Conservation (phyloP, 306 rosid genomes). For the Acacia melanoxylon region DNA sequence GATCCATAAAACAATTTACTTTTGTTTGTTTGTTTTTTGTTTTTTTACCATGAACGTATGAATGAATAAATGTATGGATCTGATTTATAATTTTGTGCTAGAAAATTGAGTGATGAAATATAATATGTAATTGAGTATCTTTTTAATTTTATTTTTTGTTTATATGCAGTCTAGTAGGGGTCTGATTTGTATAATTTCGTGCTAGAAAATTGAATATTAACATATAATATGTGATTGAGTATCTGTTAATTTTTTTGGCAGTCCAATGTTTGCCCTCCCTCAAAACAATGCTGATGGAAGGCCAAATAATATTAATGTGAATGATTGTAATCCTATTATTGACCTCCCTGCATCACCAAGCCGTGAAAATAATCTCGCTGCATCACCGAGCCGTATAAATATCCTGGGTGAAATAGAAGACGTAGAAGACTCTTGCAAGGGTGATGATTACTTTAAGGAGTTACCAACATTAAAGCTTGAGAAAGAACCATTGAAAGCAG, state of each 20-base stretch:
- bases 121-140: background rate
- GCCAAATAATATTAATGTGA: conserved; percentile 10
- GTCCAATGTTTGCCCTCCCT: conserved; percentile 49
- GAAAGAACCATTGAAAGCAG: background rate
- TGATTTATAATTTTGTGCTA: background rate
- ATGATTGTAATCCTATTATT: conserved; percentile 50
- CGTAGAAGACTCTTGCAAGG: conserved; percentile 36
- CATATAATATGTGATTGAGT: background rate
- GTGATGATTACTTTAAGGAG: conserved; percentile 24
- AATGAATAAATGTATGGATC: no score
- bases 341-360: conserved; percentile 54
- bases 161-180: conserved; percentile 31
- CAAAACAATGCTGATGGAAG: conserved; percentile 9
- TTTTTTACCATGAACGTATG: no score
- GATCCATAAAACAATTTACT: background rate
- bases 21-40: no score
- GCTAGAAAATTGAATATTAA: background rate
- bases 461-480: conserved; percentile 25
- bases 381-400: conserved; percentile 37
- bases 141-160: background rate
- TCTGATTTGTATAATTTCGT: background rate
- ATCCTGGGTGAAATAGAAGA: background rate
- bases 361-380: conserved; percentile 29
- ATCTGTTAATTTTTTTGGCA: conserved; percentile 5
- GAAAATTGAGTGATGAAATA: background rate